Conservation (phyloP, 176 grass and related monocot species). For the Secale cereale region DNA sequence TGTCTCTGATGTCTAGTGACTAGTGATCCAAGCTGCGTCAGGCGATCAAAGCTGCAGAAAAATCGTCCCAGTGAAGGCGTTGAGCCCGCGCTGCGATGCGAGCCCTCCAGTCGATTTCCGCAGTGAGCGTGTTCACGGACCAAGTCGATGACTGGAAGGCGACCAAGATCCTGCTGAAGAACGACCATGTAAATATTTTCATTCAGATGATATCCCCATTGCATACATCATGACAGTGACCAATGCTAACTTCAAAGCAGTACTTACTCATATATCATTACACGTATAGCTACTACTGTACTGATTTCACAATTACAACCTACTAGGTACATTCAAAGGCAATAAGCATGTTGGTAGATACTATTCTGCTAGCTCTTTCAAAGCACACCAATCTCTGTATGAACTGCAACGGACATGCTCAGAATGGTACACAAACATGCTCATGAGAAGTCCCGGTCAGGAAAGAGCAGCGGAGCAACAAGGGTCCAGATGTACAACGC, state of each 20-base stretch:
- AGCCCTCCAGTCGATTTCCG: too few relatives aligned
- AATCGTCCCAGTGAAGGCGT: too few relatives aligned
- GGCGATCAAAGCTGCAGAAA: too few relatives aligned
- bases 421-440: not conserved
- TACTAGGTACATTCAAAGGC: not conserved
- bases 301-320: not conserved
- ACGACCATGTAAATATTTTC: not conserved
- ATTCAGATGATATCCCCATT: not conserved
- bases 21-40: too few relatives aligned
- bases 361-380: not conserved
- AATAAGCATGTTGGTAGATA: not conserved
- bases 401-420: not conserved
- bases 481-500: slow-evolving; percentile 84
- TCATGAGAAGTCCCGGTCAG: slow-evolving; percentile 76
- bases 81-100: too few relatives aligned
- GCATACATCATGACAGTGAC: not conserved
- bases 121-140: too few relatives aligned
- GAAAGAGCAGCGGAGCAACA: slow-evolving; percentile 68
- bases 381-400: not conserved
- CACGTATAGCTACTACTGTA: not conserved
- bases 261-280: not conserved
- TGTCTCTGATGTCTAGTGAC: too few relatives aligned
- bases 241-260: not conserved
- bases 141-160: too few relatives aligned
- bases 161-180: too few relatives aligned